These are phyloP conservation scores for Fragaria iinumae DNA, from an alignment of 306 rosid genomes.

Conservation along the genomic window DNA sequence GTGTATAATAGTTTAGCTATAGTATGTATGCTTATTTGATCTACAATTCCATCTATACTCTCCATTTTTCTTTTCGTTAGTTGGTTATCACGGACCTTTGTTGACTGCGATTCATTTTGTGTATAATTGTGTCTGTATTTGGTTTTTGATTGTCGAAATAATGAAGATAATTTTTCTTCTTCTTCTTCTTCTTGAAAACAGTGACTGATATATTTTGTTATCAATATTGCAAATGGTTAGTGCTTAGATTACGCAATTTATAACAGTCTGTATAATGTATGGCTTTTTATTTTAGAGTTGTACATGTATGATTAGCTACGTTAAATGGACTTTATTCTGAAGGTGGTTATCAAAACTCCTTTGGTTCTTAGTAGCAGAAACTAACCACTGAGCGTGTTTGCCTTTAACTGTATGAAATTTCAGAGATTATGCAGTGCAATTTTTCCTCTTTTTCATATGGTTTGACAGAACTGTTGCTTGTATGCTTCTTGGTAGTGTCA, in stretches of 20 bases:
- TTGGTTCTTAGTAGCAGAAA: background rate
- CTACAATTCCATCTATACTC: background rate
- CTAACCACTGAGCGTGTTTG: background rate
- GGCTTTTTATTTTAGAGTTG: background rate
- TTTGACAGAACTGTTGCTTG: background rate
- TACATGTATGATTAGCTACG: background rate
- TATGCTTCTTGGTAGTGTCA: background rate
- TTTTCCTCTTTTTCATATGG: background rate
- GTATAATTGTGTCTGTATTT: background rate
- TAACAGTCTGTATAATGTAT: background rate
- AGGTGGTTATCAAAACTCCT: background rate
- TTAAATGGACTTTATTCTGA: background rate
- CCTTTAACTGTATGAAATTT: background rate
- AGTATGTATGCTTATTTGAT: background rate
- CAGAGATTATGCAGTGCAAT: background rate
- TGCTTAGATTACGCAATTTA: background rate
- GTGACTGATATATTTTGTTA: background rate
- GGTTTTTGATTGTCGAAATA: background rate
- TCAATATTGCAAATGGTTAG: background rate
- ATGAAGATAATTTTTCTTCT: background rate
- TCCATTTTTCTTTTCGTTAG: background rate
- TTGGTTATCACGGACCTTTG: background rate
- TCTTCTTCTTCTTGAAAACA: background rate
- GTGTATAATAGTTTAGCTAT: background rate
- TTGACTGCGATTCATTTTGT: background rate